A percentile compares a stretch with the other conserved stretches of the same genome.
Evolutionary conservation across 306 rosid genomes (phyloP).

Genomic region (Cyclanthera cordifolia): DNA sequence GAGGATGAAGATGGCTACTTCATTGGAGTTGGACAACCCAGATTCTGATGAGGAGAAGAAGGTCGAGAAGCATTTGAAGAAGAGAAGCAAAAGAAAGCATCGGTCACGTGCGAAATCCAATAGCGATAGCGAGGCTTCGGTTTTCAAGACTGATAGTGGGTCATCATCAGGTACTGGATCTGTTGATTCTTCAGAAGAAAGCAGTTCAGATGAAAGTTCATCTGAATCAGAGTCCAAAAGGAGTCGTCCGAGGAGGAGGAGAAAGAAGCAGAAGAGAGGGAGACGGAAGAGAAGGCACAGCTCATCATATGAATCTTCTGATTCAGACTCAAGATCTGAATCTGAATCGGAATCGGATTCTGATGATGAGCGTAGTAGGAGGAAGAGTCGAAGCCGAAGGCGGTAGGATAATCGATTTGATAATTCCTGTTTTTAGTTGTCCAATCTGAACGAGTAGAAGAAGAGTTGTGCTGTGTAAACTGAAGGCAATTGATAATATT

Average conservation of each 20-base stretch:
- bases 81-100: slow-evolving; percentile 72
- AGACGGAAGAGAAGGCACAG: slow-evolving; percentile 50
- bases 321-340: slow-evolving; percentile 33
- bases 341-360: slow-evolving; percentile 73
- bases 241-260: slow-evolving; percentile 43
- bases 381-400: slow-evolving; percentile 56
- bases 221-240: slow-evolving; percentile 82
- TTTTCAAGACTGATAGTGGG: slow-evolving; percentile 77
- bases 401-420: slow-evolving; percentile 9
- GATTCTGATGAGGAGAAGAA: slow-evolving; percentile 37
- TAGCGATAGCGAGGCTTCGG: slow-evolving; percentile 88
- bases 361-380: slow-evolving; percentile 47
- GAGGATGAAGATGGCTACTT: slow-evolving; percentile 44
- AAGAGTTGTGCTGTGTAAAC: not conserved
- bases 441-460: no score
- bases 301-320: slow-evolving; percentile 76
- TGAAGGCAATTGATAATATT: no score
- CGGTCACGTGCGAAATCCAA: slow-evolving; percentile 21
- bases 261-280: slow-evolving; percentile 55
- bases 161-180: slow-evolving; percentile 74
- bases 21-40: slow-evolving; percentile 45
- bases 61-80: slow-evolving; percentile 31
- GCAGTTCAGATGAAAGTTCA: slow-evolving; percentile 46
- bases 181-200: slow-evolving; percentile 55
- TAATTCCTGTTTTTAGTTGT: no score